Percentiles rank a stretch among this genome's conserved stretches.
Conservation (phyloP, 148 eudicot species). For the Dianthus caryophyllus region DNA sequence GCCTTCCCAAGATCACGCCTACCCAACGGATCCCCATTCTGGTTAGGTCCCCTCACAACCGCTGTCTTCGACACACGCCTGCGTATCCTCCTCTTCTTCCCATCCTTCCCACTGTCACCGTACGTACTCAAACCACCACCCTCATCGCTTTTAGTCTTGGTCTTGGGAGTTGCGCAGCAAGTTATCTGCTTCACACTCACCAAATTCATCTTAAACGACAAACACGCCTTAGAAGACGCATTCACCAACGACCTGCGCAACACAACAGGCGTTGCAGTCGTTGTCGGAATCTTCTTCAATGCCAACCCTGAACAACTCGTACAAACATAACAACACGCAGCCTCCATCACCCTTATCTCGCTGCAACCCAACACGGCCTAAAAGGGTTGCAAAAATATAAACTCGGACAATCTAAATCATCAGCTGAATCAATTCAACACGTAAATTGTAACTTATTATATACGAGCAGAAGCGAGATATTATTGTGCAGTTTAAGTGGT, state of each 20-base stretch:
- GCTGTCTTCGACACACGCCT: constrained; percentile 2
- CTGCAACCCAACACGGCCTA: neutral
- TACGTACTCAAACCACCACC: neutral
- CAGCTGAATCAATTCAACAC: neutral
- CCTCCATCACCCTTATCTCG: constrained; percentile 21
- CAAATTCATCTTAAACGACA: constrained; percentile 21
- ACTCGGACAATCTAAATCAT: constrained; percentile 9
- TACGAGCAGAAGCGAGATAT: neutral
- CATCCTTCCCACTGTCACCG: neutral
- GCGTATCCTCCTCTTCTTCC: neutral
- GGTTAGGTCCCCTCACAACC: constrained; percentile 20
- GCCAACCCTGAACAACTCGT: constrained; percentile 6
- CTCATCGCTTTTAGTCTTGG: constrained; percentile 6
- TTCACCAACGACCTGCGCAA: neutral
- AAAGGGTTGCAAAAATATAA: neutral
- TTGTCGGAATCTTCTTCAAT: constrained; percentile 1
- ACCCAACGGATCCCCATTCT: constrained; percentile 76
- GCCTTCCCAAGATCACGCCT: constrained; percentile 61
- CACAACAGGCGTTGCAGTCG: neutral
- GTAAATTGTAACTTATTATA: neutral
- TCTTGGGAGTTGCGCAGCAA: constrained; percentile 16
- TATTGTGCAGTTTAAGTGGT: constrained; percentile 12
- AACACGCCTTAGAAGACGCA: neutral
- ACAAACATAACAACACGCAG: constrained; percentile 19
- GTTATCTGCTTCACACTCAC: constrained; percentile 10